Percentiles rank a stretch among this genome's conserved stretches.
These are phyloP conservation scores for Moesziomyces parantarcticus DNA, from an alignment of 1,284 basidiomycete genomes.

Conservation along the genomic window DNA sequence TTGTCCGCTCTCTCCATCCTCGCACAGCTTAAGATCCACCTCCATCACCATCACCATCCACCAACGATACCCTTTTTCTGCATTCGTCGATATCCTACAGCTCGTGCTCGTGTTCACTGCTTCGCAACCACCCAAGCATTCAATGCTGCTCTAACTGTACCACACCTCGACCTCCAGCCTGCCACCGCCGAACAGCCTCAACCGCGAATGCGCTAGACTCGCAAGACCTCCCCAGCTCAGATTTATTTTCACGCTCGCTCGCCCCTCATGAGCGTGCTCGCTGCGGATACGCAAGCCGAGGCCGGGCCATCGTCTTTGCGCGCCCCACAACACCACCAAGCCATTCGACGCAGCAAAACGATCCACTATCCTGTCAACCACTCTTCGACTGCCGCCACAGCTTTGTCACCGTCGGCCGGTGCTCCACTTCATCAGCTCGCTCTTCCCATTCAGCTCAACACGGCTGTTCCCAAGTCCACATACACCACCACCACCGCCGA, in stretches of 20 bases:
- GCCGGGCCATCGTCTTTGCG: constrained; percentile 21
- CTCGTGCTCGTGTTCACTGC: too few relatives aligned
- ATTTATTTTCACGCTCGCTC: neutral
- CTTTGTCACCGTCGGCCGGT: neutral
- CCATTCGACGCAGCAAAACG: constrained; percentile 36
- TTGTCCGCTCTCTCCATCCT: too few relatives aligned
- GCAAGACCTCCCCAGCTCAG: neutral
- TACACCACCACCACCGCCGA: neutral
- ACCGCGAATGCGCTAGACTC: neutral
- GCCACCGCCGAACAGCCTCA: neutral
- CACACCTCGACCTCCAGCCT: neutral
- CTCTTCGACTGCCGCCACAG: constrained; percentile 1
- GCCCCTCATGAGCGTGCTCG: neutral
- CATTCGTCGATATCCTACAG: too few relatives aligned
- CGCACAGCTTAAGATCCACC: too few relatives aligned
- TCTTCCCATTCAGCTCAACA: constrained; percentile 14
- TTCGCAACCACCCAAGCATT: neutral
- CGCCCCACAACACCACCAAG: constrained; percentile 5
- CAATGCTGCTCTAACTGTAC: neutral
- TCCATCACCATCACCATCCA: too few relatives aligned
- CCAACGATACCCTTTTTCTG: too few relatives aligned
- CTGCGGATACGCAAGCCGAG: constrained; percentile 4
- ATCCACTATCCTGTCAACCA: constrained; percentile 10
- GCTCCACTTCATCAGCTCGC: constrained; percentile 11
- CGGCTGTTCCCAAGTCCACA: neutral